phyloP scores from a whole-genome alignment of 176 grass and related monocot species.

The Musa acuminata region DNA sequence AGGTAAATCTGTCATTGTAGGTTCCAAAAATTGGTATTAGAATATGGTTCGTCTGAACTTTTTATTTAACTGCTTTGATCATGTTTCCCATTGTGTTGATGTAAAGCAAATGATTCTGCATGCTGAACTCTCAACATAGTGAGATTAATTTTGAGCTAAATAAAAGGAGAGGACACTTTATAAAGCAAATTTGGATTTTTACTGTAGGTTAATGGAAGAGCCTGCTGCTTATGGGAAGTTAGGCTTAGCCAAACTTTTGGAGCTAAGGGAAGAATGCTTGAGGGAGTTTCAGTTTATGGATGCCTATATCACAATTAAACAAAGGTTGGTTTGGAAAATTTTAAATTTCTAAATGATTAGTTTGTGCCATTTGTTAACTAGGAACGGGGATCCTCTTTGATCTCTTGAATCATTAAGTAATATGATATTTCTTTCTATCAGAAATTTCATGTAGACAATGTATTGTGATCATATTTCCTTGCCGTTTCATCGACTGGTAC shows the following conservation, averaged over 20 bases:
- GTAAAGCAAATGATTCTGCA: neutral
- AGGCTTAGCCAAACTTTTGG: constrained; percentile 77
- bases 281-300: constrained; percentile 96
- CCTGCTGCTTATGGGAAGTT: constrained; percentile 97
- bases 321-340: constrained; percentile 39
- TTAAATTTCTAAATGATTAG: neutral
- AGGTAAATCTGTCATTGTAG: constrained; percentile 36
- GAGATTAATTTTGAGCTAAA: neutral
- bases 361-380: neutral
- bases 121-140: neutral
- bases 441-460: too few relatives aligned
- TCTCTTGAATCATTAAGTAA: too few relatives aligned
- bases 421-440: too few relatives aligned
- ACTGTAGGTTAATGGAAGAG: constrained; percentile 87
- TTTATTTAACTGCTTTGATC: neutral
- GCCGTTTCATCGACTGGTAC: too few relatives aligned
- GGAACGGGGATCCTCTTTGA: too few relatives aligned
- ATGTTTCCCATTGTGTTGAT: neutral
- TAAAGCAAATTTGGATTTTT: neutral
- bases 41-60: neutral
- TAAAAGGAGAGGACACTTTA: neutral
- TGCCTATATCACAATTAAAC: constrained; percentile 97
- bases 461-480: too few relatives aligned
- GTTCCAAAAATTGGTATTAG: constrained; percentile 15
- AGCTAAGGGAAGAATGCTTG: constrained; percentile 95